Evolutionary conservation across 1,284 basidiomycete species (phyloP), one percentile per base, ranked within the genome.

Genomic region (Puccinia polysora): DNA sequence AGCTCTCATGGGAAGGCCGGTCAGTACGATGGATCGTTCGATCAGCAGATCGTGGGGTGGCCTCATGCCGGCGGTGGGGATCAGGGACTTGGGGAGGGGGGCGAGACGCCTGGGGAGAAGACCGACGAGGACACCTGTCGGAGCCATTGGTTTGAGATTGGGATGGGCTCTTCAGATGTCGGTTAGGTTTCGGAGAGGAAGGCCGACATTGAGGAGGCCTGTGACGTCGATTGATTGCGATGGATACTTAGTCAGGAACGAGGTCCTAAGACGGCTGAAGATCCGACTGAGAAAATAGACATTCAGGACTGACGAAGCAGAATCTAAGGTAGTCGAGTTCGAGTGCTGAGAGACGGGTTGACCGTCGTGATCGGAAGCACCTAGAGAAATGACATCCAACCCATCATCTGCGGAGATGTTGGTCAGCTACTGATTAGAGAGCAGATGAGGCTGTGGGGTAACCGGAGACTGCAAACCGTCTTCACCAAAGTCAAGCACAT

Each of bases 401-500:
- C 62, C 60, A 58, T 73, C 70, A 38, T 73, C 70, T 73, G 45
- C 8, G 32, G 5, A 38, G 36, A 64, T 32, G 38, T 38, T 38
- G 18, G 36, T 58, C 12, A 45, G 55, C 36, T 8, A 32, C n/a
- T 36, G 43, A 14, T 30, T 18, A 10, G 36, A n/a, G 8, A 34
- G n/a, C 32, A 15, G 49, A 65, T 20, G 23, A 52, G 25, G 25
- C 3, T 25, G 20, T 18, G 4, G 34, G 36, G 5, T 20, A 6
- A 6, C 23, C 47, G 30, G 10, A 38, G 28, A 43, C 50, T 38
- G 40, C 59, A 53, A 23, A 56, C 60, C 70, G 40, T 73, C 70
- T 65, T 73, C 70, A 45, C 62, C 69, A 20, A 71, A 73, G 30
- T 73, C 70, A 58, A 73, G 50, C 8, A 73, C 60, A 50, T 73